These are phyloP conservation scores for Rubroboletus satanas DNA, from an alignment of 768 basidiomycete species.

Conservation along the genomic window DNA sequence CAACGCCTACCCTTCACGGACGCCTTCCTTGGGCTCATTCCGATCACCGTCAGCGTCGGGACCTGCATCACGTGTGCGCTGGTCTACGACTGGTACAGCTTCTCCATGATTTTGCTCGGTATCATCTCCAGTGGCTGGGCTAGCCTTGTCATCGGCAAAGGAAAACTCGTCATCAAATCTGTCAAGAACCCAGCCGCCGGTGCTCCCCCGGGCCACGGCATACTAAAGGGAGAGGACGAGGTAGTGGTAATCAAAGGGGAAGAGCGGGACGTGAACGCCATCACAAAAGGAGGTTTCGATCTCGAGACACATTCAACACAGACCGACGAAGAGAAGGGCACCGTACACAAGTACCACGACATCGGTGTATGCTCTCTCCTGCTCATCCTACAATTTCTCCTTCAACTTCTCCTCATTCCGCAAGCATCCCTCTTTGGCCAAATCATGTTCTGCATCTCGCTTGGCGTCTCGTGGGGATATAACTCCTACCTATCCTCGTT, in stretches of 20 bases:
- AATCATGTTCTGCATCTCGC: slow-evolving; percentile 30
- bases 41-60: slow-evolving; percentile 22
- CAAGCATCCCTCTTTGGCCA: slow-evolving; percentile 35
- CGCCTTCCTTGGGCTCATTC: slow-evolving; percentile 18
- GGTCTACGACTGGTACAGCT: slow-evolving; percentile 29
- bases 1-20: neutral
- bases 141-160: slow-evolving; percentile 24
- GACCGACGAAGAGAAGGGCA: neutral
- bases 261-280: slow-evolving; percentile 25
- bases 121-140: slow-evolving; percentile 31
- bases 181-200: slow-evolving; percentile 15
- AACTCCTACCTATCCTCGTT: slow-evolving; percentile 33
- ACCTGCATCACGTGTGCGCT: slow-evolving; percentile 25
- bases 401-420: slow-evolving; percentile 34
- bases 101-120: slow-evolving; percentile 32
- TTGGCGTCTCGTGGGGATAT: slow-evolving; percentile 33
- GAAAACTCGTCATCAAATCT: slow-evolving; percentile 15
- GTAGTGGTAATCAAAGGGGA: slow-evolving; percentile 29
- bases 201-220: slow-evolving; percentile 29
- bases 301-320: slow-evolving; percentile 9
- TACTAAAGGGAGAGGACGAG: slow-evolving; percentile 14
- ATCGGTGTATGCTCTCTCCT: slow-evolving; percentile 29
- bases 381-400: slow-evolving; percentile 29
- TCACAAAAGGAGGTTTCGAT: slow-evolving; percentile 30
- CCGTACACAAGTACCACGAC: slow-evolving; percentile 1